These are phyloP conservation scores for Trichoderma reesei DNA, from an alignment of 495 filamentous ascomycete species.

Conservation along the genomic window DNA sequence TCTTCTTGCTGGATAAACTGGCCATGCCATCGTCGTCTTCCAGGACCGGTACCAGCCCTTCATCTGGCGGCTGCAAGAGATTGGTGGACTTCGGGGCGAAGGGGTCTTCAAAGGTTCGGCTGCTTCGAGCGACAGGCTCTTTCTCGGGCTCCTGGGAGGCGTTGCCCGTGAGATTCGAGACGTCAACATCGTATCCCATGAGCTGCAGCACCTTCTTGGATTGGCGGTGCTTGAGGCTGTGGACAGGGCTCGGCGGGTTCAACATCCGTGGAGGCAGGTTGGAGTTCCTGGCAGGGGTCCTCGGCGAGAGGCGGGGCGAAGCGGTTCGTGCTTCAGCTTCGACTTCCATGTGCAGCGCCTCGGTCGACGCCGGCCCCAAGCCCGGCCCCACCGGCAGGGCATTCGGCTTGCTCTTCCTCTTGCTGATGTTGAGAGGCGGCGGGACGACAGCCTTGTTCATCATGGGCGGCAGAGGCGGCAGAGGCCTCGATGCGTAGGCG, in stretches of 20 bases:
- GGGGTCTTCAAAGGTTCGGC: neutral
- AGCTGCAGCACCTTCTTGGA: constrained; percentile 3
- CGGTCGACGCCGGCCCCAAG: neutral
- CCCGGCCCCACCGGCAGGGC: neutral
- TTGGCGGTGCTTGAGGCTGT: neutral
- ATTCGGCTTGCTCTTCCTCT: neutral
- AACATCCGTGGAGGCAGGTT: neutral
- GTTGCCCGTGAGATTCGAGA: neutral
- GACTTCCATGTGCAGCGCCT: neutral
- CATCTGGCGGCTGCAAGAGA: neutral
- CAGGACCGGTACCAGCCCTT: neutral
- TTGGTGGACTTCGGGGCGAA: neutral
- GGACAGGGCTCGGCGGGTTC: neutral
- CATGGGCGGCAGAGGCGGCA: neutral
- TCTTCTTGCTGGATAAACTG: neutral
- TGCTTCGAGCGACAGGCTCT: neutral
- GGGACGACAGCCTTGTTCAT: neutral
- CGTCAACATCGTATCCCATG: constrained; percentile 8
- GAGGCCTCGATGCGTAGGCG: neutral
- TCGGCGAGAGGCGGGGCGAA: neutral
- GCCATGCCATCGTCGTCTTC: neutral
- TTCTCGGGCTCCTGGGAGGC: neutral
- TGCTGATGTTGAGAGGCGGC: constrained; percentile 3
- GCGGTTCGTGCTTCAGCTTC: neutral
- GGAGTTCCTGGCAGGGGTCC: neutral